Base-by-base conservation (phyloP, 169 alveolate genomes). In the Besnoitia besnoiti region DNA sequence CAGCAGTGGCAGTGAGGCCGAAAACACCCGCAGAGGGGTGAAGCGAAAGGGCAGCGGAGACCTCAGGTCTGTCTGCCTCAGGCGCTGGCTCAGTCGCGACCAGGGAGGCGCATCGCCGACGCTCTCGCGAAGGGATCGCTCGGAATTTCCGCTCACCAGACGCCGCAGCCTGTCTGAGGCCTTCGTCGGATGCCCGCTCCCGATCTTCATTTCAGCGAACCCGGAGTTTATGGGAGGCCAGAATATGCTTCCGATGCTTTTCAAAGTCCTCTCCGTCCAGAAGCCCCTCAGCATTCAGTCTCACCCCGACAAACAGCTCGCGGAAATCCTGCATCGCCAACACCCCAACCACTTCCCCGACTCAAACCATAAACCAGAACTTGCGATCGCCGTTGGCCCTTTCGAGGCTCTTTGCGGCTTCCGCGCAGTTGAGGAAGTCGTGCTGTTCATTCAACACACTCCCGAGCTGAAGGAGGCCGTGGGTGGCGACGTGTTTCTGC, bases 321-420 rank as follows among this genome's bases (percentile, higher is more conserved):
- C 99, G 30, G 94, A 95, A 73, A 85, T 92, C 61, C 92, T 98
- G 30, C 98, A 96, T 92, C 85, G 85, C 80, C 89, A 90, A 19
- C 91, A 91, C 46, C 99, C 99, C 40, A 92, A 95, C 5, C 90
- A 95, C 51, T 98, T 98, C 95, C 96, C 96, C 50, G 99, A 98
- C 93, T 96, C 94, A 55, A 98, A 98, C 92, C 99, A 97, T 93
- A 98, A 98, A 92, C 99, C 99, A 30, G 99, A 49, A 47, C 46
- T 39, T 21, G 97, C 98, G 51, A 97, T 98, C 76, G 99, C 99
- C 37, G 94, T 98, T 61, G 94, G 97, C 51, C 95, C 96, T 46
- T 97, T 97, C 90, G 98, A 96, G 90, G 96, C 97, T 42, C 95
- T 97, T 61, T 94, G 97, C 91, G 99, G 99, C 7, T 97, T 98